Base-by-base conservation (phyloP, 495 filamentous ascomycete species). In the Daldinia vernicosa region DNA sequence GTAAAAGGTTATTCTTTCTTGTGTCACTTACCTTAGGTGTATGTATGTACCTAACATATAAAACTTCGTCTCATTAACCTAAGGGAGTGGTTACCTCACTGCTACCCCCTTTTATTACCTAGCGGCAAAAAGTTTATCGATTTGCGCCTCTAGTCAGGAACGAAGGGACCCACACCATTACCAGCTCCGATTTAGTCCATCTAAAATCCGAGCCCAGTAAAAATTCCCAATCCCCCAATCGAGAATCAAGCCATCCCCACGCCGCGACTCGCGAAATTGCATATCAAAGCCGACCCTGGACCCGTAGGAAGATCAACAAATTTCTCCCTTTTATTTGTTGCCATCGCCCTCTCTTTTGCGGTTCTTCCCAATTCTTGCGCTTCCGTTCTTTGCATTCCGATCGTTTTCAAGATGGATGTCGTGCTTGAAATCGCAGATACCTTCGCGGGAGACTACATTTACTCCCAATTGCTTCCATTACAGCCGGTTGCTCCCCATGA, bases 351-450 rank as follows among this genome's bases (percentile, higher is more conserved):
- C 56, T 5, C 6, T 50, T 52, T 15, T 33, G 30, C 30, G n/a
- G 47, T 63, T 28, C 24, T 51, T 11, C 26, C 26, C 26, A 27
- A 50, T 52, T 17, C 5, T 68, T 53, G 19, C 35, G 52, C 40
- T 14, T 63, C 52, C 51, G 60, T 62, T 30, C 14, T 27, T 47
- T 22, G 43, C 43, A 47, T 32, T 17, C 2, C 45, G 22, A 19
- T 51, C 14, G 40, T 65, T 60, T 59, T 61, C 79, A 80, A 80
- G 69, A 98, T 98, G 95, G 95, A 98, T 87, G 88, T 97, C 82
- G 87, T 94, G 32, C 89, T 98, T 67, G 92, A 97, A 80, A 59
- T 94, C 71, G 87, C 86, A 80, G 95, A 98, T 81, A 94, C 89
- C 79, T 92, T 91, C 80, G 73, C 95, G 69, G 91, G 90, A 81